Percentiles rank a stretch among this genome's conserved stretches.
Evolutionary conservation across 1,139 yeast genomes (phyloP).

Genomic region (Suhomyces taliae): DNA sequence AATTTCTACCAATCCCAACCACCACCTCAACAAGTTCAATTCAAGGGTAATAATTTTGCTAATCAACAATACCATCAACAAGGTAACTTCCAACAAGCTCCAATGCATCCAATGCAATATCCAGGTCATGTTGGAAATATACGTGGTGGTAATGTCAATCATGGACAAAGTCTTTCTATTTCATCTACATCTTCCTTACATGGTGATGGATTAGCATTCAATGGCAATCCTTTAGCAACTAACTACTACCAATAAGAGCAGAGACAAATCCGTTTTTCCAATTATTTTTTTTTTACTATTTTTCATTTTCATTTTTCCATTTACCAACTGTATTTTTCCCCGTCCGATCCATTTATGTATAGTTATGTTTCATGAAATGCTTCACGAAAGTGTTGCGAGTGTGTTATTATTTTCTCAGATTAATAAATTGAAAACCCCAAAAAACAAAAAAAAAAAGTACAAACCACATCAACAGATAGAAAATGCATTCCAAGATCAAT

Average conservation of each 20-base stretch:
- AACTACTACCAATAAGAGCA: slow-evolving; percentile 2
- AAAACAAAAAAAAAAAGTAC: neutral
- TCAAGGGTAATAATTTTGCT: neutral
- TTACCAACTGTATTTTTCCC: slow-evolving; percentile 1
- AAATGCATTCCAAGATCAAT: neutral
- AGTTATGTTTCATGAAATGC: slow-evolving; percentile 5
- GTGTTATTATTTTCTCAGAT: slow-evolving; percentile 6
- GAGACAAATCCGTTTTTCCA: neutral
- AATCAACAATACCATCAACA: slow-evolving; percentile 1
- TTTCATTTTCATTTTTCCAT: neutral
- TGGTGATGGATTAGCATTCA: slow-evolving; percentile 2
- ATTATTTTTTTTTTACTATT: slow-evolving; percentile 1
- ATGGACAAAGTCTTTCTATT: slow-evolving; percentile 6
- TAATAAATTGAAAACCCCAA: slow-evolving; percentile 1
- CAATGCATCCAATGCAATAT: slow-evolving; percentile 3
- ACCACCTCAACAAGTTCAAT: slow-evolving; percentile 2
- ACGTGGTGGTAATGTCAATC: slow-evolving; percentile 3
- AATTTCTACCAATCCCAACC: slow-evolving; percentile 2
- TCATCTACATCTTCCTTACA: slow-evolving; percentile 6
- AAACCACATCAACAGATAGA: neutral
- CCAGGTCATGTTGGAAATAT: slow-evolving; percentile 1
- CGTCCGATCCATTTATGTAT: slow-evolving; percentile 6
- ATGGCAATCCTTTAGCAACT: slow-evolving; percentile 4
- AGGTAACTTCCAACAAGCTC: neutral
- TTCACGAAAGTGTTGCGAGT: neutral